Base-by-base conservation (phyloP, 225 moss, liverwort and hornwort species). In the Bryum argenteum region DNA sequence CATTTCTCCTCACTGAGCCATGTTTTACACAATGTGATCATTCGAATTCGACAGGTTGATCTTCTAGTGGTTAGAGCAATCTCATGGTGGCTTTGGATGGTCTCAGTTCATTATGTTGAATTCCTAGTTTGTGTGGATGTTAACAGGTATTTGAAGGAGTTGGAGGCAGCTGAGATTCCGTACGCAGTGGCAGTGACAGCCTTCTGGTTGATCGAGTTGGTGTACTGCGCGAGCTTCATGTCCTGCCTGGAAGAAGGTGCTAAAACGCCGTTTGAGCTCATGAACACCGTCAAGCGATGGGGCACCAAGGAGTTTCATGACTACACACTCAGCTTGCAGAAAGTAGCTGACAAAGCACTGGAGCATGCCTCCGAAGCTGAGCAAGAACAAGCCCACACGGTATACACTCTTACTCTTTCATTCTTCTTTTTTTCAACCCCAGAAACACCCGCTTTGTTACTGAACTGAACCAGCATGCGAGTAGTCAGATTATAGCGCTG, bases 191-290 rank as follows among this genome's bases (percentile, higher is more conserved):
- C 81, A 20, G 47, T 93, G 10, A 63, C 83, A 19, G 78, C 78
- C 50, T 87, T 93, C 53, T 96, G 93, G 91, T 54, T 87, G 11
- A 93, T 93, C 20, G 96, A 96, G 71, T 66, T 81, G 72, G 89
- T 91, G 20, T 96, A 96, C 83, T 84, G 77, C 18, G 82, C 78
- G 33, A 91, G 91, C 75, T 93, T 96, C 67, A 91, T 81, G 78
- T 89, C 84, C 55, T 96, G 96, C 57, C 54, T 93, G 75, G 81
- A 82, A 59, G 70, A 82, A 24, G 87, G 66, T 57, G 89, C 93
- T 8, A 81, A 88, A 54, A 85, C 87, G 65, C 85, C 84, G 14
- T 80, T 78, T 28, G 91, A 93, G 72, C 78, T 91, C 41, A 63
- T 82, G 3, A 88, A 82, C 62, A 90, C 91, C 8, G 89, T 91